Percentiles rank a stretch among this genome's conserved stretches.
Conservation (phyloP, 2,329 filamentous ascomycete genomes). For the Leptographium lundbergii region DNA sequence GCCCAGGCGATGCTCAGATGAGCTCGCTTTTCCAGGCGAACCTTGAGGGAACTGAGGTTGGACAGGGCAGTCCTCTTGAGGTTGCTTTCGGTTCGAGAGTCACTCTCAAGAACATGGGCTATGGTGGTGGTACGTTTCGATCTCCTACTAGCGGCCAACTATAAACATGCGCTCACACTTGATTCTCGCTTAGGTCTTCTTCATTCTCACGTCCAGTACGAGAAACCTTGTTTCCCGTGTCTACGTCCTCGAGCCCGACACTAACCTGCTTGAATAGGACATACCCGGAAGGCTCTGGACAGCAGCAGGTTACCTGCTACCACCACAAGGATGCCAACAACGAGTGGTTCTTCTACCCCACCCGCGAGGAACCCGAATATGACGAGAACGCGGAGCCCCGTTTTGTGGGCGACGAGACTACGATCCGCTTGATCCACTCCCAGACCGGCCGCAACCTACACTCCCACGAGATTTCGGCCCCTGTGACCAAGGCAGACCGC, state of each 20-base stretch:
- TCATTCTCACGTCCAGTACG: constrained; percentile 78
- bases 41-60: constrained; percentile 82
- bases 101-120: constrained; percentile 98
- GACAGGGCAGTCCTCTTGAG: constrained; percentile 87
- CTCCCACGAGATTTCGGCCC: constrained; percentile 81
- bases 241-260: not conserved
- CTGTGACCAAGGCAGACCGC: constrained; percentile 75
- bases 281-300: constrained; percentile 81
- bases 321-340: constrained; percentile 99
- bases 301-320: constrained; percentile 98
- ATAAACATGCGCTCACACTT: not conserved
- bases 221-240: not conserved
- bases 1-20: constrained; percentile 98
- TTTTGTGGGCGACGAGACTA: constrained; percentile 65
- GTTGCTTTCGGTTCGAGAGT: constrained; percentile 78
- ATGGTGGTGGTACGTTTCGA: constrained; percentile 55
- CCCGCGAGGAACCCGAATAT: constrained; percentile 63
- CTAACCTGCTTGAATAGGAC: constrained; percentile 30
- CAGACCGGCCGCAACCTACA: constrained; percentile 96
- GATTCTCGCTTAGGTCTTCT: constrained; percentile 62
- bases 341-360: constrained; percentile 98
- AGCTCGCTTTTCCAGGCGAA: constrained; percentile 98
- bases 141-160: not conserved
- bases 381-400: constrained; percentile 57
- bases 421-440: constrained; percentile 80